These are phyloP conservation scores for Vitis amurensis DNA, from an alignment of 164 flowering plant species.

Conservation along the genomic window DNA sequence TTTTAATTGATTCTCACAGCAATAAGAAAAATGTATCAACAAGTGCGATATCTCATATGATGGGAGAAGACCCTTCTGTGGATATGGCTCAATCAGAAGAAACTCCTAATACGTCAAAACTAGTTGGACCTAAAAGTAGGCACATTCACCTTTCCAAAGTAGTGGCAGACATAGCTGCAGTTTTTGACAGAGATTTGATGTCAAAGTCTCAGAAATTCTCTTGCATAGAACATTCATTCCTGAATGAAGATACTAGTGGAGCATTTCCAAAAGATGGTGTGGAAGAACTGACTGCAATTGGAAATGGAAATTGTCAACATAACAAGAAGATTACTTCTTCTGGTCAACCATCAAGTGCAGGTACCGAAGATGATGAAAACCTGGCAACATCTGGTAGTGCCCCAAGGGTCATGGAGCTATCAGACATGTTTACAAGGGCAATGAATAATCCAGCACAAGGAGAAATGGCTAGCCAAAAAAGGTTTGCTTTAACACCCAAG, in stretches of 20 bases:
- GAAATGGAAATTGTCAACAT: slow-evolving; percentile 4
- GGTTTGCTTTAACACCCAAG: not conserved
- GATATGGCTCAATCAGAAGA: slow-evolving; percentile 1
- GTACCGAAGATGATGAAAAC: not conserved
- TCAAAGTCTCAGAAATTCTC: not conserved
- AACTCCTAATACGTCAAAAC: not conserved
- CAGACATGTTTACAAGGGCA: not conserved
- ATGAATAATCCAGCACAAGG: slow-evolving; percentile 2
- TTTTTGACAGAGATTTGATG: not conserved
- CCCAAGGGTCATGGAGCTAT: not conserved
- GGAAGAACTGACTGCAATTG: slow-evolving; percentile 3
- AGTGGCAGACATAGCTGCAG: not conserved
- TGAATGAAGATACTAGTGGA: not conserved
- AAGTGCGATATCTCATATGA: not conserved
- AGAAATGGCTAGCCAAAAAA: not conserved
- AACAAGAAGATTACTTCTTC: not conserved
- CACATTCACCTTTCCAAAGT: not conserved
- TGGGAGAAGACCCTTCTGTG: slow-evolving; percentile 5
- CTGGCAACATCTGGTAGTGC: slow-evolving; percentile 11
- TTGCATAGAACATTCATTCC: not conserved
- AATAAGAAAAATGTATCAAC: slow-evolving; percentile 1
- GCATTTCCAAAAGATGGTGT: slow-evolving; percentile 4
- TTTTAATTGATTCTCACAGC: slow-evolving; percentile 7
- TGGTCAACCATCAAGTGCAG: not conserved
- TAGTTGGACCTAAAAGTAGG: slow-evolving; percentile 6